A percentile compares a stretch with the other conserved stretches of the same genome.
Conservation (phyloP, 2,329 filamentous ascomycete genomes). For the Aspergillus neotritici region DNA sequence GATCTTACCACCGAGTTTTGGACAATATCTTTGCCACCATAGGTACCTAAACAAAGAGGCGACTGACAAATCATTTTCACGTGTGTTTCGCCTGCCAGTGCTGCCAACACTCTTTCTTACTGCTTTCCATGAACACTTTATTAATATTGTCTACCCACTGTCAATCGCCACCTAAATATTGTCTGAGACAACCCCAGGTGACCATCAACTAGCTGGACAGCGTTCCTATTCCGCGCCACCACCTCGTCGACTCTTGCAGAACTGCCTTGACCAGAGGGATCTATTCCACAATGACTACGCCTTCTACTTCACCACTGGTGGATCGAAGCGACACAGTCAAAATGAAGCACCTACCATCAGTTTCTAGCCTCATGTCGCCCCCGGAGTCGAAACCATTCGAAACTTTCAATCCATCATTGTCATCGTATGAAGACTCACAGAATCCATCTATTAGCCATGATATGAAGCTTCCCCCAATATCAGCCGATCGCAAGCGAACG, state of each 20-base stretch:
- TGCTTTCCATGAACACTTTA: slow-evolving; percentile 18
- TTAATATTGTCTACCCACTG: too few species aligned
- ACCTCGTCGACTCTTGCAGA: too few species aligned
- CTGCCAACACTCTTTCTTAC: slow-evolving; percentile 15
- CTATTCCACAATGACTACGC: slow-evolving; percentile 22
- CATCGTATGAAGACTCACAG: slow-evolving; percentile 25
- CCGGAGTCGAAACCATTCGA: slow-evolving; percentile 48
- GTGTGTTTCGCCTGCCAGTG: slow-evolving; percentile 16
- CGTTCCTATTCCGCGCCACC: too few species aligned
- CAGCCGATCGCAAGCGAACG: slow-evolving; percentile 37
- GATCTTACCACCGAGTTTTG: slow-evolving; percentile 19
- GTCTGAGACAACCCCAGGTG: too few species aligned
- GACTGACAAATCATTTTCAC: slow-evolving; percentile 24
- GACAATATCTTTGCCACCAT: slow-evolving; percentile 18
- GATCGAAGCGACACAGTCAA: slow-evolving; percentile 21
- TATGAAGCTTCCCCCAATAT: slow-evolving; percentile 38
- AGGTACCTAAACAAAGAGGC: slow-evolving; percentile 15
- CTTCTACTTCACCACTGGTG: slow-evolving; percentile 17
- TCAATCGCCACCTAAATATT: too few species aligned
- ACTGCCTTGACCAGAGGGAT: background rate
- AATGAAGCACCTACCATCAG: slow-evolving; percentile 40
- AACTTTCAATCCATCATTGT: slow-evolving; percentile 34
- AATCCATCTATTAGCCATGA: slow-evolving; percentile 24
- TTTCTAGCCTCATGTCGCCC: slow-evolving; percentile 44
- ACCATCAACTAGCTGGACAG: too few species aligned